These are phyloP conservation scores for Termitomyces sp. DNA, from an alignment of 768 basidiomycete genomes.

Conservation along the genomic window DNA sequence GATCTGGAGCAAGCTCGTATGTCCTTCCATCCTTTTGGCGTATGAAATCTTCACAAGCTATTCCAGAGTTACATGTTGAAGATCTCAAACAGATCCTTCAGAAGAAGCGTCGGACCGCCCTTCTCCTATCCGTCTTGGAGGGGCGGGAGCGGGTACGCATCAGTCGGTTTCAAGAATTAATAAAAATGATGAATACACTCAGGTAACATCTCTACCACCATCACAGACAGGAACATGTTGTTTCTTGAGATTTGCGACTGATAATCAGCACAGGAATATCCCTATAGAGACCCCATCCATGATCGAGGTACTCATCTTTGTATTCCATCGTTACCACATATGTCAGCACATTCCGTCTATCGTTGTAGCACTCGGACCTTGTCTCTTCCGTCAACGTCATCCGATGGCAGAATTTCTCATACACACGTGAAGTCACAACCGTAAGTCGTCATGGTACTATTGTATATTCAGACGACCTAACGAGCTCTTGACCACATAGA, in stretches of 20 bases:
- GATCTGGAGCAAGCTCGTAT: slow-evolving; percentile 9
- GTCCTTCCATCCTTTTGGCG: neutral
- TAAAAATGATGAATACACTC: slow-evolving; percentile 12
- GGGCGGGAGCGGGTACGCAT: slow-evolving; percentile 22
- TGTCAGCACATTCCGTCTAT: neutral
- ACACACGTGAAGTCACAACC: slow-evolving; percentile 19
- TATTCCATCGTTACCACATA: neutral
- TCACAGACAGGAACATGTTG: neutral
- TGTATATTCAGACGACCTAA: neutral
- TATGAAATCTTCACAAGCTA: neutral
- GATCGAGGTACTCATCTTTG: neutral
- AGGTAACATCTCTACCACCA: slow-evolving; percentile 13
- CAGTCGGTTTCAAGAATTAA: slow-evolving; percentile 19
- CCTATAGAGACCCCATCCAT: neutral
- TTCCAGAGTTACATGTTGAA: neutral
- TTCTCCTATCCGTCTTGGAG: slow-evolving; percentile 22
- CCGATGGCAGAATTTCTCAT: neutral
- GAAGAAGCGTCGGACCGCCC: slow-evolving; percentile 11
- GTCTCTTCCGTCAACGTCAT: neutral
- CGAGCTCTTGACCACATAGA: slow-evolving; percentile 7
- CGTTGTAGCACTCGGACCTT: neutral
- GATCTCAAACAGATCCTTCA: slow-evolving; percentile 6
- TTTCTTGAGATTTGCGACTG: neutral
- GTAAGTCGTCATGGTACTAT: slow-evolving; percentile 14
- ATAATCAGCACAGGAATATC: neutral